A percentile compares a stretch with the other conserved stretches of the same genome.
Conservation (phyloP, 306 rosid species). For the Pueraria montana region DNA sequence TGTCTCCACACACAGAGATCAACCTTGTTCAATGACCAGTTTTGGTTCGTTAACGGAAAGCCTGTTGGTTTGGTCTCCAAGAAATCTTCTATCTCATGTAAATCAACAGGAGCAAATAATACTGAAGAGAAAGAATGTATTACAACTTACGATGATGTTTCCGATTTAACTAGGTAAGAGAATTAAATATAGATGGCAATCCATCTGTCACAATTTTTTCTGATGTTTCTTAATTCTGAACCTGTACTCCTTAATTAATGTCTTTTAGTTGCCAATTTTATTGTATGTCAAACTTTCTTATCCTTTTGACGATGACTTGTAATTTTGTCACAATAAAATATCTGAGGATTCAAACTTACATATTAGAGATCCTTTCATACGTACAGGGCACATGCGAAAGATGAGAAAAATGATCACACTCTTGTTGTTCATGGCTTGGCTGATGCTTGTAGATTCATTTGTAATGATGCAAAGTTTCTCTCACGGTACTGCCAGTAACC, state of each 20-base stretch:
- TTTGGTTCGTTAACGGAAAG: slow-evolving; percentile 54
- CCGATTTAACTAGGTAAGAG: slow-evolving; percentile 68
- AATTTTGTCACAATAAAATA: slow-evolving; percentile 17
- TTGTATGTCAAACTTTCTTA: slow-evolving; percentile 33
- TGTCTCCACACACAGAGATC: slow-evolving; percentile 48
- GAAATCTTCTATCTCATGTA: slow-evolving; percentile 59
- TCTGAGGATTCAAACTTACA: slow-evolving; percentile 36
- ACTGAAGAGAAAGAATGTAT: slow-evolving; percentile 68
- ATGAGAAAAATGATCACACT: slow-evolving; percentile 55
- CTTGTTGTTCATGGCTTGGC: slow-evolving; percentile 65
- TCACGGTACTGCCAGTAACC: slow-evolving; percentile 73
- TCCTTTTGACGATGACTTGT: slow-evolving; percentile 25
- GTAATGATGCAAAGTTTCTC: slow-evolving; percentile 84
- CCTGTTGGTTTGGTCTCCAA: slow-evolving; percentile 60
- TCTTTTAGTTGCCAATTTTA: slow-evolving; percentile 25
- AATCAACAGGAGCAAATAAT: slow-evolving; percentile 68
- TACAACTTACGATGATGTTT: slow-evolving; percentile 64
- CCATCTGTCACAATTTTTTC: slow-evolving; percentile 25
- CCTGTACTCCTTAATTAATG: slow-evolving; percentile 19
- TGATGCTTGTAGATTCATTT: slow-evolving; percentile 79
- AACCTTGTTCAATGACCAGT: slow-evolving; percentile 50
- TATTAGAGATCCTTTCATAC: slow-evolving; percentile 43
- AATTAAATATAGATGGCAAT: slow-evolving; percentile 11
- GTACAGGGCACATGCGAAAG: slow-evolving; percentile 64
- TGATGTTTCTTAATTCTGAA: background rate